phyloP scores from a whole-genome alignment of 2,329 filamentous ascomycete species.

The Dactylellina parvicollis region DNA sequence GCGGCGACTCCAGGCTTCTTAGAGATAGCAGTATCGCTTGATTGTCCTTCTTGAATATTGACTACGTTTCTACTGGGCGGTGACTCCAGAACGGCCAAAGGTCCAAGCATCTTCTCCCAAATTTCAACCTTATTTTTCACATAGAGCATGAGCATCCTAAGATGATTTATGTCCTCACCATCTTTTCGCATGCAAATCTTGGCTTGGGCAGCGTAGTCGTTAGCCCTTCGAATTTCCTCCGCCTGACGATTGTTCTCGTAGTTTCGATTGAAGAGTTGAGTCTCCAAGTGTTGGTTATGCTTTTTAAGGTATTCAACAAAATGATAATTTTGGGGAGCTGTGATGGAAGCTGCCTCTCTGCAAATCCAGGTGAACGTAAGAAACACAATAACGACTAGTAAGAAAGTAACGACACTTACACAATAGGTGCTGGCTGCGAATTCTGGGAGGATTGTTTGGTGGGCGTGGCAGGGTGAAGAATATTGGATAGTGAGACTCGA shows the following conservation, averaged over 20 bases:
- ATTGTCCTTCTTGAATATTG: neutral
- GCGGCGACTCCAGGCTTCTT: neutral
- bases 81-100: slow-evolving; percentile 16
- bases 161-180: slow-evolving; percentile 24
- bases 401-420: neutral
- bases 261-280: slow-evolving; percentile 25
- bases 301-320: slow-evolving; percentile 17
- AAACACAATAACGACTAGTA: neutral
- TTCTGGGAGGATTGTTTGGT: neutral
- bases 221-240: slow-evolving; percentile 12
- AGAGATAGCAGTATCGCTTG: neutral
- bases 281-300: slow-evolving; percentile 24
- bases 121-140: slow-evolving; percentile 23
- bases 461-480: neutral
- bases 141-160: slow-evolving; percentile 18
- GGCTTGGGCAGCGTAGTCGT: slow-evolving; percentile 14
- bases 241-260: slow-evolving; percentile 22
- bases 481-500: slow-evolving; percentile 4
- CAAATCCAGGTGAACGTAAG: neutral
- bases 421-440: neutral
- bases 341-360: slow-evolving; percentile 17
- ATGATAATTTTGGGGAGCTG: slow-evolving; percentile 12
- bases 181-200: slow-evolving; percentile 39
- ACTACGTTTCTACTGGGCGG: neutral
- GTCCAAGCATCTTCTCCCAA: slow-evolving; percentile 25